These are phyloP conservation scores for Fusarium sp. DNA, from an alignment of 2,329 filamentous ascomycete genomes.

Conservation along the genomic window DNA sequence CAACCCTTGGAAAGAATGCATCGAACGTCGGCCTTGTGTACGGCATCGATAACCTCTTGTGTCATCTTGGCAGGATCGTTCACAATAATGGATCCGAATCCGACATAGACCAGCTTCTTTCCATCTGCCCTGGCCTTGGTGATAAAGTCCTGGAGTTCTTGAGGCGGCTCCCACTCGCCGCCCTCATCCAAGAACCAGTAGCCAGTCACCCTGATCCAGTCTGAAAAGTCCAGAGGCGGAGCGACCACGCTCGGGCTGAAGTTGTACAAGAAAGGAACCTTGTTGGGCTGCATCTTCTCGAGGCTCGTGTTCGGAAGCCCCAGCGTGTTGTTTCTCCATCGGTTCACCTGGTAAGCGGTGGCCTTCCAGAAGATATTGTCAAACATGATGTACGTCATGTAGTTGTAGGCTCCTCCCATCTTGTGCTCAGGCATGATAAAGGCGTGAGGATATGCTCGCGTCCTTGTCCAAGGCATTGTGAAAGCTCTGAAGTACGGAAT, in stretches of 20 bases:
- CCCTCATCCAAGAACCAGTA: conserved; percentile 97
- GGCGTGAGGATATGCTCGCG: conserved; percentile 93
- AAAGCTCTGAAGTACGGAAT: conserved; percentile 98
- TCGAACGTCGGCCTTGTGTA: conserved; percentile 89
- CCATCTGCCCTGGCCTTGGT: conserved; percentile 80
- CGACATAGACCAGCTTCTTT: conserved; percentile 96
- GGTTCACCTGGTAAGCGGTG: conserved; percentile 90
- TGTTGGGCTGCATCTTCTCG: conserved; percentile 94
- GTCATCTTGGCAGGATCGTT: conserved; percentile 90
- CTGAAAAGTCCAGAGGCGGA: conserved; percentile 92
- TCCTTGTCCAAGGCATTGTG: conserved; percentile 98
- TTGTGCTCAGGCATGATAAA: conserved; percentile 94
- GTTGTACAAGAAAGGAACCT: conserved; percentile 98
- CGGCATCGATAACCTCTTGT: conserved; percentile 91
- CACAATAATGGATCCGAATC: conserved; percentile 96
- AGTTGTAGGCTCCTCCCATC: conserved; percentile 95
- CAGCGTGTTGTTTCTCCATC: conserved; percentile 87
- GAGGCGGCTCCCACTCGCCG: conserved; percentile 76
- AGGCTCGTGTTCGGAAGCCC: conserved; percentile 83
- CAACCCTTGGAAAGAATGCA: conserved; percentile 97
- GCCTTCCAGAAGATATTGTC: conserved; percentile 98
- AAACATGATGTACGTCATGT: conserved; percentile 95
- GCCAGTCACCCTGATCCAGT: conserved; percentile 97
- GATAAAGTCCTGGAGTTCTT: conserved; percentile 85
- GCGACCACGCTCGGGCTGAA: conserved; percentile 95